A percentile compares a stretch with the other conserved stretches of the same genome.
Evolutionary conservation across 768 basidiomycete species (phyloP).

Genomic region (Tylopilus balloui): DNA sequence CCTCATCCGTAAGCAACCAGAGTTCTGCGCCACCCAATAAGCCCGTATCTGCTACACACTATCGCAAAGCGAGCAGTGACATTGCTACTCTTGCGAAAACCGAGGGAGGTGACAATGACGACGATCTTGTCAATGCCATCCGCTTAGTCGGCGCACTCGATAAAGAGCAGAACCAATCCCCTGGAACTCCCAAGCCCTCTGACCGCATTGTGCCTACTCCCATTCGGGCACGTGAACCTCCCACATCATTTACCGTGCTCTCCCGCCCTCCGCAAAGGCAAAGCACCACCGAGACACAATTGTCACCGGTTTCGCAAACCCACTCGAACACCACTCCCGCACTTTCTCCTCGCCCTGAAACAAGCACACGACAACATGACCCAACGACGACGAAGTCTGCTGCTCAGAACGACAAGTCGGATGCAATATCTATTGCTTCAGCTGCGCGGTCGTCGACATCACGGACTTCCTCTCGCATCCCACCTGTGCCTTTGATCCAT

Average conservation of each 20-base stretch:
- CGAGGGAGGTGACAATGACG: conserved; percentile 19
- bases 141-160: conserved; percentile 29
- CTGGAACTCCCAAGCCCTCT: conserved; percentile 1
- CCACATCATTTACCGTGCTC: conserved; percentile 58
- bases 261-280: conserved; percentile 48
- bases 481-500: conserved; percentile 29
- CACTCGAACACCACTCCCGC: not conserved
- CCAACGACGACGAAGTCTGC: conserved; percentile 4
- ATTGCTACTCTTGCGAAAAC: conserved; percentile 2
- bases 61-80: conserved; percentile 20
- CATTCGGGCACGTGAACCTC: conserved; percentile 52
- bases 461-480: conserved; percentile 24
- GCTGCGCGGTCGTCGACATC: conserved; percentile 20
- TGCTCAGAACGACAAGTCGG: conserved; percentile 26
- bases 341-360: conserved; percentile 13
- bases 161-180: conserved; percentile 16
- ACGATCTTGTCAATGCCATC: conserved; percentile 31
- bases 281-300: conserved; percentile 18
- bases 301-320: conserved; percentile 10
- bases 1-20: conserved; percentile 13
- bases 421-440: conserved; percentile 23
- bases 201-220: conserved; percentile 46
- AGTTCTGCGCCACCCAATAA: not conserved
- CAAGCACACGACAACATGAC: conserved; percentile 11
- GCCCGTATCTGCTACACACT: conserved; percentile 1